Percentiles rank a stretch among this genome's conserved stretches.
phyloP scores from a whole-genome alignment of 1,139 yeast genomes.

The Candida sp. region DNA sequence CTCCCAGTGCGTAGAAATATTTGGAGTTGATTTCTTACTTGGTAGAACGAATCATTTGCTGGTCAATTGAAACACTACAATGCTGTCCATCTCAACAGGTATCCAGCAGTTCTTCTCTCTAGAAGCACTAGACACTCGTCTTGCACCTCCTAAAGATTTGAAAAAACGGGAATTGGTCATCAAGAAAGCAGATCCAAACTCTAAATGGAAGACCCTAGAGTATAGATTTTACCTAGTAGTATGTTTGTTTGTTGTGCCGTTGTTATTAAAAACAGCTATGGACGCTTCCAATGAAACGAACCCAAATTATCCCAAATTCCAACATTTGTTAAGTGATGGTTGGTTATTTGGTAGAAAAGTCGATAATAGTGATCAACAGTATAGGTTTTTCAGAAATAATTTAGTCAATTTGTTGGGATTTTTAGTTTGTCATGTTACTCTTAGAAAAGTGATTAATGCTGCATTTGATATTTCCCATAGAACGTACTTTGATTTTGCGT shows the following conservation, averaged over 20 bases:
- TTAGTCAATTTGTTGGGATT: constrained; percentile 58
- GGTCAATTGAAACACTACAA: neutral
- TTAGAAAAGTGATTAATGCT: constrained; percentile 37
- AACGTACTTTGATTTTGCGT: constrained; percentile 62
- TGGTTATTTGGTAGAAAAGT: constrained; percentile 82
- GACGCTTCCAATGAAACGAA: constrained; percentile 76
- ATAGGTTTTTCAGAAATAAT: constrained; percentile 82
- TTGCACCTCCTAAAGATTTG: constrained; percentile 51
- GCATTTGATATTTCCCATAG: constrained; percentile 26
- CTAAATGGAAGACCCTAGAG: constrained; percentile 76
- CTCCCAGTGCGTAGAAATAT: neutral
- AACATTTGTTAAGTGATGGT: constrained; percentile 58
- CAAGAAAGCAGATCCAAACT: constrained; percentile 40
- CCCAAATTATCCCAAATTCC: constrained; percentile 68
- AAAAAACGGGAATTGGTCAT: constrained; percentile 39
- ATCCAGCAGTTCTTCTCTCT: constrained; percentile 52
- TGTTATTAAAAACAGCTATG: constrained; percentile 79
- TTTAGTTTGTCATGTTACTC: constrained; percentile 47
- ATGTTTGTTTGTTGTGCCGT: constrained; percentile 70
- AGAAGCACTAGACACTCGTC: constrained; percentile 75
- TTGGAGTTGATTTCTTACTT: no score
- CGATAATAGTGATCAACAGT: constrained; percentile 90
- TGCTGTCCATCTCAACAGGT: neutral
- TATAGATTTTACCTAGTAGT: constrained; percentile 63
- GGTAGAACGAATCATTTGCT: neutral